Evolutionary conservation across 441 rosid species (phyloP).

Genomic region (Gossypium trilobum): DNA sequence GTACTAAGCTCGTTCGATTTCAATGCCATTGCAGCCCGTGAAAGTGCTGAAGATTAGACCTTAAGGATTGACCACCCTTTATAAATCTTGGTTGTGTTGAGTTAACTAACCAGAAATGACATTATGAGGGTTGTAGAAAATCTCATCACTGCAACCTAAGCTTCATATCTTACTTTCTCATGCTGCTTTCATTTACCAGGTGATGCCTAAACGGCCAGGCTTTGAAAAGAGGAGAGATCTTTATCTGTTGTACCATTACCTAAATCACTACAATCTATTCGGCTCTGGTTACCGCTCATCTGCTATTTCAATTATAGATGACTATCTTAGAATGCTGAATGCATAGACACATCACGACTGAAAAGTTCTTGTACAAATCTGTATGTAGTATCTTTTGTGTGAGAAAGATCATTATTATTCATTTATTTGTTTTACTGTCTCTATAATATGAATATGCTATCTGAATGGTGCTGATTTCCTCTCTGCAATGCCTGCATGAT

Average conservation of each 20-base stretch:
- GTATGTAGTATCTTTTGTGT: not conserved
- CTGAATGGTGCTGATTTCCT: not conserved
- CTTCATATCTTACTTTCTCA: not conserved
- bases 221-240: slow-evolving; percentile 73
- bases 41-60: slow-evolving; percentile 3
- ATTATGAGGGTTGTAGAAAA: not conserved
- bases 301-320: slow-evolving; percentile 68
- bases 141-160: not conserved
- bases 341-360: slow-evolving; percentile 24
- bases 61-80: not conserved
- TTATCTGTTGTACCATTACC: slow-evolving; percentile 72
- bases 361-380: not conserved
- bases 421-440: not conserved
- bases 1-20: not conserved
- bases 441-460: not conserved
- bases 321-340: slow-evolving; percentile 50
- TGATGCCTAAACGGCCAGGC: slow-evolving; percentile 74
- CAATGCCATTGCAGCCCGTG: not conserved
- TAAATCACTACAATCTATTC: slow-evolving; percentile 84
- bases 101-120: not conserved
- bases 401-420: not conserved
- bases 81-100: not conserved
- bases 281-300: slow-evolving; percentile 85
- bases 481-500: not conserved
- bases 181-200: slow-evolving; percentile 34